Evolutionary conservation across 768 basidiomycete genomes (phyloP).

Genomic region (Calocybe gangraenosa): DNA sequence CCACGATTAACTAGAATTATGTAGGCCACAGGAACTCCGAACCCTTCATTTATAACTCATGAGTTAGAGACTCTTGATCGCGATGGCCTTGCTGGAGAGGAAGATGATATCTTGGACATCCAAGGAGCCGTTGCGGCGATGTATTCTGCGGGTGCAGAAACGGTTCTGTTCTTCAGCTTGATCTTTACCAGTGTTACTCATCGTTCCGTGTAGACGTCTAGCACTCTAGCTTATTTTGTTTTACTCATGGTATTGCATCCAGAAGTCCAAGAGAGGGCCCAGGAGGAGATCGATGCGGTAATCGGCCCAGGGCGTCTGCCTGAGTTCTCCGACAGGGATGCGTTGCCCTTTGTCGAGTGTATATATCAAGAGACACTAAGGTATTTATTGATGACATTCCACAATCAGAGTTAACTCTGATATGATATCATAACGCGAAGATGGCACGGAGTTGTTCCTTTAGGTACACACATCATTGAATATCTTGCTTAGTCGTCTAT

Average conservation of each 20-base stretch:
- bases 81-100: conserved; percentile 2
- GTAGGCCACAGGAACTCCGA: conserved; percentile 20
- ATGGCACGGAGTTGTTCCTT: conserved; percentile 16
- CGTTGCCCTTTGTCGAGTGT: conserved; percentile 32
- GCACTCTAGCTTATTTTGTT: background rate
- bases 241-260: conserved; percentile 25
- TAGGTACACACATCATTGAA: conserved; percentile 13
- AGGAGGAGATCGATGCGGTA: conserved; percentile 36
- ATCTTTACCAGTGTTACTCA: background rate
- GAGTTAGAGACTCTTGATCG: conserved; percentile 14
- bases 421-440: background rate
- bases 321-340: conserved; percentile 21
- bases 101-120: conserved; percentile 12
- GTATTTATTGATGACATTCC: background rate
- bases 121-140: conserved; percentile 17
- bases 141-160: conserved; percentile 31
- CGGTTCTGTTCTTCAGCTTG: conserved; percentile 19
- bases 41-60: conserved; percentile 19
- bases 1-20: no score
- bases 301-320: conserved; percentile 32
- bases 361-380: conserved; percentile 25
- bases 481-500: no score
- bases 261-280: conserved; percentile 29
- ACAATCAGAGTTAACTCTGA: background rate
- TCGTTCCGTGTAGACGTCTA: conserved; percentile 6